These are phyloP conservation scores for Tetracladium maxilliforme DNA, from an alignment of 2,329 filamentous ascomycete genomes.

Conservation along the genomic window DNA sequence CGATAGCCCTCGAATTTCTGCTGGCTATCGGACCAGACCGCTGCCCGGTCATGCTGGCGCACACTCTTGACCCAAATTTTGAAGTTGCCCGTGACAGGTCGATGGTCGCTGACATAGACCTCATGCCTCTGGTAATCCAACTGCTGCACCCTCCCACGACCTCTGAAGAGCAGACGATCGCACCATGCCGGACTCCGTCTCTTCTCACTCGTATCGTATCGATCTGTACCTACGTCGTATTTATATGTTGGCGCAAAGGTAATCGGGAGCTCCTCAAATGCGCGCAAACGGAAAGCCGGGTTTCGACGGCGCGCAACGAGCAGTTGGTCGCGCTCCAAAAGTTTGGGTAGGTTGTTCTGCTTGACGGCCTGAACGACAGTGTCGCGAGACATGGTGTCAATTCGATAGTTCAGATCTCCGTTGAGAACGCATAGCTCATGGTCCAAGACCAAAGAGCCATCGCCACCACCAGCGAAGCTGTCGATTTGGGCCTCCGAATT, in stretches of 20 bases:
- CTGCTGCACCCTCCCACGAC: slow-evolving; percentile 69
- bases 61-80: slow-evolving; percentile 75
- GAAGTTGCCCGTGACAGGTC: slow-evolving; percentile 80
- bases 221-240: slow-evolving; percentile 90
- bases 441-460: slow-evolving; percentile 87
- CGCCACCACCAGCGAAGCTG: slow-evolving; percentile 79
- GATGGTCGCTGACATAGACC: slow-evolving; percentile 79
- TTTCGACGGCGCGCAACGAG: slow-evolving; percentile 81
- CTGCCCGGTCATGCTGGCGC: slow-evolving; percentile 46
- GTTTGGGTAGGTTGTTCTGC: slow-evolving; percentile 64
- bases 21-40: slow-evolving; percentile 59
- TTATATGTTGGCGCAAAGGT: slow-evolving; percentile 95
- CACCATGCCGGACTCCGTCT: slow-evolving; percentile 92
- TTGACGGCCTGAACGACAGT: slow-evolving; percentile 79
- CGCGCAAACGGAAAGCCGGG: slow-evolving; percentile 73
- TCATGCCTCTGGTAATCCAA: slow-evolving; percentile 82
- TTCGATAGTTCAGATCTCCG: slow-evolving; percentile 94
- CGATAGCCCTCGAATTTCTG: slow-evolving; percentile 61
- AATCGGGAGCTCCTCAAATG: slow-evolving; percentile 84
- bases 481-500: slow-evolving; percentile 56
- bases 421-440: slow-evolving; percentile 97
- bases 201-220: slow-evolving; percentile 91
- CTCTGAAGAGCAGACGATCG: slow-evolving; percentile 79
- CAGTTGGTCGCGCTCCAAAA: slow-evolving; percentile 87
- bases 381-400: slow-evolving; percentile 91